Conservation (phyloP, 1,139 yeast species). For the Diutina siamensis region DNA sequence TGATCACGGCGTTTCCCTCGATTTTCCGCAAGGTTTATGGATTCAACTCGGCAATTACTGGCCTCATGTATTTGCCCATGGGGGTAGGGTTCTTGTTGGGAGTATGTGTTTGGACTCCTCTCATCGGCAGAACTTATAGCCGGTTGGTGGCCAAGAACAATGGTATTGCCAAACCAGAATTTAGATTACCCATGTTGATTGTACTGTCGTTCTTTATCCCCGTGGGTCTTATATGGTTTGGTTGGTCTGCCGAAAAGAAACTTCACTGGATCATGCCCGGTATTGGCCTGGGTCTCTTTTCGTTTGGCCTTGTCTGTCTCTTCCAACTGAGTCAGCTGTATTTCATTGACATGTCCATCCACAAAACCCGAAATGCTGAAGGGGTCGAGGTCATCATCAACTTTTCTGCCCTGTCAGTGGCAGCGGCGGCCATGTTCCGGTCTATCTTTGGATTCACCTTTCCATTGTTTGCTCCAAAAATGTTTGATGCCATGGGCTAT, state of each 20-base stretch:
- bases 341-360: constrained; percentile 53
- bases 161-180: constrained; percentile 50
- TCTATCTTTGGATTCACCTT: constrained; percentile 47
- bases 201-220: constrained; percentile 37
- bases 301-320: constrained; percentile 45
- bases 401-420: constrained; percentile 47
- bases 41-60: constrained; percentile 37
- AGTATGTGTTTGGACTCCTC: constrained; percentile 29
- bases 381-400: constrained; percentile 3
- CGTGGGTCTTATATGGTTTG: constrained; percentile 46
- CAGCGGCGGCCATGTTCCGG: constrained; percentile 53
- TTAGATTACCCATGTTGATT: constrained; percentile 34
- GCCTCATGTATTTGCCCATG: constrained; percentile 45
- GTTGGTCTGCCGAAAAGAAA: constrained; percentile 47
- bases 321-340: constrained; percentile 52
- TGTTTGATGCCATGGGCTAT: constrained; percentile 36
- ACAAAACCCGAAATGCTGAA: constrained; percentile 11
- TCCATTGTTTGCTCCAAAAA: constrained; percentile 34
- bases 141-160: constrained; percentile 25
- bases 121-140: constrained; percentile 27
- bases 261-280: constrained; percentile 47
- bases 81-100: constrained; percentile 42
- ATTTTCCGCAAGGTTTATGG: constrained; percentile 39
- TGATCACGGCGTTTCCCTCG: constrained; percentile 47
- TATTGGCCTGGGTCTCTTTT: constrained; percentile 43